Evolutionary conservation across 345 rosid species (phyloP), one percentile per base, ranked within the genome.

Genomic region (Brassica juncea): DNA sequence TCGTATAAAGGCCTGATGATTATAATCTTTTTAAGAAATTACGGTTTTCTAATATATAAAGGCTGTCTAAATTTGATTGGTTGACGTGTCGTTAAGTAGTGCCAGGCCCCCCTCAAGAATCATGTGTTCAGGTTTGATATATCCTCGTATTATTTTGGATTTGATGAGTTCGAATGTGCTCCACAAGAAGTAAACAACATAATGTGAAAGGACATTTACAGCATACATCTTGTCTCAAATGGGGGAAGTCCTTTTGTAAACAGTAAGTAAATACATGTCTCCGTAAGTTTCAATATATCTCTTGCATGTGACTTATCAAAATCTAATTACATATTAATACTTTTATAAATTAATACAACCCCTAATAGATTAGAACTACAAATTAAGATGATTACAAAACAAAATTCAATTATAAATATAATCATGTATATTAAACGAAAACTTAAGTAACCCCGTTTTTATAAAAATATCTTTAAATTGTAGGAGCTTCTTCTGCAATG

Each of bases 1-100:
- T 9, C 30, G 65, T 35, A 70, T 63, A 47, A 61, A 47, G 16
- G 54, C 21, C 35, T 27, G 11, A 34, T 62, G 65, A 34, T 35
- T 32, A 2, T 4, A 58, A 77, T 34, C 31, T 60, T 70, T 34
- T 63, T 25, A 3, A 62, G 28, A 3, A 3, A 21, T 49, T 62
- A 62, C 57, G 75, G 70, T 8, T 61, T 47, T 70, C 30, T 61
- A 6, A 6, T 32, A 49, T 49, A 6, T 55, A 23, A 58, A 31
- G 44, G 77, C 52, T 79, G 77, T 79, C 70, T 67, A 79, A 21
- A 0, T 59, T 44, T 67, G 57, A 79, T 79, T 79, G 82, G 78
- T 59, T 2, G 10, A 72, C 81, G 68, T 78, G 81, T 78, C 76
- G 27, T 71, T 37, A 2, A 65, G 25, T 27, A 23, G 44, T 59